These are phyloP conservation scores for Diaporthe batatas DNA, from an alignment of 2,329 filamentous ascomycete species.

Conservation along the genomic window DNA sequence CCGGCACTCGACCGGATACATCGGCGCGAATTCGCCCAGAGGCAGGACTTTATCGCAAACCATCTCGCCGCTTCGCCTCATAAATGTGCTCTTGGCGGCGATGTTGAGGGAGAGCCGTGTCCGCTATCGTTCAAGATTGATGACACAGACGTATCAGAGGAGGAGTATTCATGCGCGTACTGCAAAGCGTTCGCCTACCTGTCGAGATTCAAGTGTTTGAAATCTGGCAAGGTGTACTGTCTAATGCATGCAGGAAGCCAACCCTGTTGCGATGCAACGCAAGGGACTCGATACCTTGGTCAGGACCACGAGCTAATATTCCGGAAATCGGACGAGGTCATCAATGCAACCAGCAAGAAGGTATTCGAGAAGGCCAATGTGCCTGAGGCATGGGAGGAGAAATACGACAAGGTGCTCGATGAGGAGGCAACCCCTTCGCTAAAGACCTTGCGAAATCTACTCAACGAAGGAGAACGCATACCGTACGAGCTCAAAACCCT, in stretches of 20 bases:
- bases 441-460: slow-evolving; percentile 84
- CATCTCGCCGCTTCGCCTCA: slow-evolving; percentile 70
- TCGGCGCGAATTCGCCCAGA: slow-evolving; percentile 77
- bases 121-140: slow-evolving; percentile 74
- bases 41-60: slow-evolving; percentile 76
- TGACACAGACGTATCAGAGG: slow-evolving; percentile 84
- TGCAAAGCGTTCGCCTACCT: slow-evolving; percentile 95
- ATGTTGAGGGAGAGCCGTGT: slow-evolving; percentile 63
- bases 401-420: slow-evolving; percentile 86
- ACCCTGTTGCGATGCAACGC: slow-evolving; percentile 81
- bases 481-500: slow-evolving; percentile 89
- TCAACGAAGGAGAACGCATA: slow-evolving; percentile 96
- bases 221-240: slow-evolving; percentile 85
- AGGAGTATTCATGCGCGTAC: slow-evolving; percentile 90
- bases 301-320: slow-evolving; percentile 81
- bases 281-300: slow-evolving; percentile 76
- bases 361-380: slow-evolving; percentile 87
- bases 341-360: slow-evolving; percentile 77
- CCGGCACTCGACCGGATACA: slow-evolving; percentile 86
- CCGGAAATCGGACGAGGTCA: slow-evolving; percentile 79
- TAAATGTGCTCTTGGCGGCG: slow-evolving; percentile 64
- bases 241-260: slow-evolving; percentile 83
- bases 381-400: slow-evolving; percentile 91
- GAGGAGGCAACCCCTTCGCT: slow-evolving; percentile 88
- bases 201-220: slow-evolving; percentile 88